phyloP scores from a whole-genome alignment of 2,329 filamentous ascomycete species.

The Colletotrichum liaoningense region DNA sequence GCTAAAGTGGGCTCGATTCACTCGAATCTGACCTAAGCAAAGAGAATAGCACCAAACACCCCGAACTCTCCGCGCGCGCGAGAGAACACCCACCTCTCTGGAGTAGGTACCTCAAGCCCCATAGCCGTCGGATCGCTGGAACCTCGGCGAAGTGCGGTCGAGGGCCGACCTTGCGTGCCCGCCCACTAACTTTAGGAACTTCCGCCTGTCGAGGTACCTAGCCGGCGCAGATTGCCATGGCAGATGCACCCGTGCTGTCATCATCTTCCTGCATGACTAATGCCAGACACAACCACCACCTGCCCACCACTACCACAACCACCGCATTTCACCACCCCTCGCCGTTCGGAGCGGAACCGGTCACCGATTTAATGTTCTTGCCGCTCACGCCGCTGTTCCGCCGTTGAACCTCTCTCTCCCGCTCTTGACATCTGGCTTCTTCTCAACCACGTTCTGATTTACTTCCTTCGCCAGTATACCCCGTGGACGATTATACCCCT shows the following conservation, averaged over 20 bases:
- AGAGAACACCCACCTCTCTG: not conserved
- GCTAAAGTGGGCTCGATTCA: not conserved
- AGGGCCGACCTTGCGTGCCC: not conserved
- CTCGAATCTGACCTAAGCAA: too few species aligned
- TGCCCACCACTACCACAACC: not conserved
- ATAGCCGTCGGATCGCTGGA: slow-evolving; percentile 3
- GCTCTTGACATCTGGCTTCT: not conserved
- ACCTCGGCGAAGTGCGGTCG: slow-evolving; percentile 32
- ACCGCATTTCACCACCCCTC: slow-evolving; percentile 17
- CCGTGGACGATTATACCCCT: not conserved
- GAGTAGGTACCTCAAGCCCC: too few species aligned
- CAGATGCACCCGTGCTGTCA: slow-evolving; percentile 19
- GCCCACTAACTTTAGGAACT: not conserved
- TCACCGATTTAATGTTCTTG: slow-evolving; percentile 21
- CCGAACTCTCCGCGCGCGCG: slow-evolving; percentile 8
- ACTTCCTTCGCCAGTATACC: not conserved
- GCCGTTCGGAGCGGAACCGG: slow-evolving; percentile 30
- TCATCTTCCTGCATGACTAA: slow-evolving; percentile 32
- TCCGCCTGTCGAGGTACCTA: not conserved
- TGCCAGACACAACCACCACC: not conserved
- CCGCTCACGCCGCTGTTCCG: not conserved
- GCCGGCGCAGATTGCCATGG: not conserved
- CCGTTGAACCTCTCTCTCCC: not conserved
- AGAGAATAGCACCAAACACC: not conserved
- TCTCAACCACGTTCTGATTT: too few species aligned